These are phyloP conservation scores for Alisma plantagoaquatica DNA, from an alignment of 106 monocot species.

Conservation along the genomic window DNA sequence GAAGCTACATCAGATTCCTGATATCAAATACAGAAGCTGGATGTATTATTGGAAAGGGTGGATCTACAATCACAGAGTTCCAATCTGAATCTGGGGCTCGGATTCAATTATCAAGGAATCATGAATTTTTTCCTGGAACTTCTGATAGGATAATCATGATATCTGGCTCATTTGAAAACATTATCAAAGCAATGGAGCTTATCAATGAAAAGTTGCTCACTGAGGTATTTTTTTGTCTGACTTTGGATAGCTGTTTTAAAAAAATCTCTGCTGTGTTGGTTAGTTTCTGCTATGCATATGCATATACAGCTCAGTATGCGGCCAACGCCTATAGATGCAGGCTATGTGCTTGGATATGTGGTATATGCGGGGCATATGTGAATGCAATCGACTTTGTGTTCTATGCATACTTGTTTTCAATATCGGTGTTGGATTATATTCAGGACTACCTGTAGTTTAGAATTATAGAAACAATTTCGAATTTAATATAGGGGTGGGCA, in stretches of 20 bases:
- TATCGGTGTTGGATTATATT: not conserved
- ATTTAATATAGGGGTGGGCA: too few species aligned
- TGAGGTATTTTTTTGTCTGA: slow-evolving; percentile 39
- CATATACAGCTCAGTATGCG: too few species aligned
- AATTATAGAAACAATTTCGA: too few species aligned
- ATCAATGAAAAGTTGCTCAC: slow-evolving; percentile 68
- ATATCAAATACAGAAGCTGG: slow-evolving; percentile 95
- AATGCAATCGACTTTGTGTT: too few species aligned
- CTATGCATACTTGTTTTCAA: not conserved
- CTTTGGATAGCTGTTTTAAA: not conserved
- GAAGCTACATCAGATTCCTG: slow-evolving; percentile 77
- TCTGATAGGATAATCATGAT: slow-evolving; percentile 91
- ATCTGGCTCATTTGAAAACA: slow-evolving; percentile 69
- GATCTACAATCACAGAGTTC: slow-evolving; percentile 87
- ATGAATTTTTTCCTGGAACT: slow-evolving; percentile 97
- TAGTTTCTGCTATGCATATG: not conserved
- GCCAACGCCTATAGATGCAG: too few species aligned
- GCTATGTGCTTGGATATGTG: too few species aligned
- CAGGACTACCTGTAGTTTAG: too few species aligned
- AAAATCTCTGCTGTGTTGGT: not conserved
- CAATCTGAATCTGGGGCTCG: slow-evolving; percentile 96
- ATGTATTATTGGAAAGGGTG: slow-evolving; percentile 97
- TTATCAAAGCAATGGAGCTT: slow-evolving; percentile 81
- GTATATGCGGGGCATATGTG: too few species aligned
- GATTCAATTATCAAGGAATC: slow-evolving; percentile 88